A percentile compares a stretch with the other conserved stretches of the same genome.
These are phyloP conservation scores for Clarireedia sp. DNA, from an alignment of 2,329 filamentous ascomycete species.

Conservation along the genomic window DNA sequence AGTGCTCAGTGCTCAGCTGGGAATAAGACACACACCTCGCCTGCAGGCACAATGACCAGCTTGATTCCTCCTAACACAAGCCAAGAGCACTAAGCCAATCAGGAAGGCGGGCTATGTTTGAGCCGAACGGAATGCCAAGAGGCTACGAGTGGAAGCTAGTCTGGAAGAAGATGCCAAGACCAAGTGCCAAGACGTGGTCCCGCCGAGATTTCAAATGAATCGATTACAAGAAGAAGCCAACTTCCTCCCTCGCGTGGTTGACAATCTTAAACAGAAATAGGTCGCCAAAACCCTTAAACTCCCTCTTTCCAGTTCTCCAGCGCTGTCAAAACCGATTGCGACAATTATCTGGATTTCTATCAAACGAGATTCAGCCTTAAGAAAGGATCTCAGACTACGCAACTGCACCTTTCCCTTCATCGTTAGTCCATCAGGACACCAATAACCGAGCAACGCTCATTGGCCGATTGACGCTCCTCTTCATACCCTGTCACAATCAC, in stretches of 20 bases:
- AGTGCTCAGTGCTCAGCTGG: neutral
- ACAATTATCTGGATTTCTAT: too few relatives aligned
- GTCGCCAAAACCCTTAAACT: neutral
- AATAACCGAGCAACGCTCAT: slow-evolving; percentile 5
- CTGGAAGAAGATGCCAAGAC: neutral
- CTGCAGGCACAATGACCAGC: neutral
- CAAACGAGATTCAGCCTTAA: neutral
- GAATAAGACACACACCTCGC: too few relatives aligned
- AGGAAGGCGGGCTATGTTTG: neutral
- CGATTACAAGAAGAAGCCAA: slow-evolving; percentile 7
- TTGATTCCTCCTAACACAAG: neutral
- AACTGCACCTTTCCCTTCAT: neutral
- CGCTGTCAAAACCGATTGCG: neutral
- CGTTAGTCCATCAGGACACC: neutral
- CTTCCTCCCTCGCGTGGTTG: slow-evolving; percentile 1
- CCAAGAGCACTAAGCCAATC: neutral
- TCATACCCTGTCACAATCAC: neutral
- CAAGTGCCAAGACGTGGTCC: neutral
- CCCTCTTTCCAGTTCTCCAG: neutral
- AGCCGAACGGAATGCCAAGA: slow-evolving; percentile 6
- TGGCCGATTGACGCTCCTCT: neutral
- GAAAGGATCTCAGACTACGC: neutral
- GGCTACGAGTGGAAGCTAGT: neutral
- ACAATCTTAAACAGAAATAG: neutral
- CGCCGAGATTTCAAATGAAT: slow-evolving; percentile 1